Conservation (phyloP, 169 alveolate genomes). For the Cryptosporidium sp. region DNA sequence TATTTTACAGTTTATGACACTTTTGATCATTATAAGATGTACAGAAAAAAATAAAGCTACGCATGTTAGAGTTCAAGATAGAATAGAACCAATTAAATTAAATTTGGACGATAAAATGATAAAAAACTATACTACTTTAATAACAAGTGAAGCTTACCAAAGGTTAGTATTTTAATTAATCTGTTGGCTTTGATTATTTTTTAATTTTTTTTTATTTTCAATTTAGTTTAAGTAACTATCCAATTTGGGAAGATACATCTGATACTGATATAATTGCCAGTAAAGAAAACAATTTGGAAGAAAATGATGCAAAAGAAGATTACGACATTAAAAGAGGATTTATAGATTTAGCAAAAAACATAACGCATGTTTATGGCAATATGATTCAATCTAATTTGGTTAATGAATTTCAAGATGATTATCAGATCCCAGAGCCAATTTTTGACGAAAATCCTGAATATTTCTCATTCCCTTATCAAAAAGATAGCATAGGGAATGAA, state of each 20-base stretch:
- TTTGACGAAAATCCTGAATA: not conserved
- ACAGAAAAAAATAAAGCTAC: slow-evolving; percentile 42
- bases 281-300: slow-evolving; percentile 5
- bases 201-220: not conserved
- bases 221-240: slow-evolving; percentile 57
- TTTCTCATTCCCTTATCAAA: not conserved
- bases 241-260: slow-evolving; percentile 53
- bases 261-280: slow-evolving; percentile 18
- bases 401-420: not conserved
- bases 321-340: slow-evolving; percentile 24
- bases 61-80: slow-evolving; percentile 54
- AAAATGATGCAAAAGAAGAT: not conserved
- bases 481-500: not conserved
- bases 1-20: not conserved
- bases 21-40: not conserved
- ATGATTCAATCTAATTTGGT: slow-evolving; percentile 9
- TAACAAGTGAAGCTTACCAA: not conserved
- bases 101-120: not conserved
- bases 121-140: not conserved
- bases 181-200: not conserved
- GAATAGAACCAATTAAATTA: slow-evolving; percentile 42
- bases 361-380: slow-evolving; percentile 10
- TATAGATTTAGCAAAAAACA: slow-evolving; percentile 16
- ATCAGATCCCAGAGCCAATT: not conserved
- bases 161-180: slow-evolving; percentile 6